Percentiles rank a stretch among this genome's conserved stretches.
Conservation (phyloP, 73 alveolate genomes). For the Tetrahymena thermophila region DNA sequence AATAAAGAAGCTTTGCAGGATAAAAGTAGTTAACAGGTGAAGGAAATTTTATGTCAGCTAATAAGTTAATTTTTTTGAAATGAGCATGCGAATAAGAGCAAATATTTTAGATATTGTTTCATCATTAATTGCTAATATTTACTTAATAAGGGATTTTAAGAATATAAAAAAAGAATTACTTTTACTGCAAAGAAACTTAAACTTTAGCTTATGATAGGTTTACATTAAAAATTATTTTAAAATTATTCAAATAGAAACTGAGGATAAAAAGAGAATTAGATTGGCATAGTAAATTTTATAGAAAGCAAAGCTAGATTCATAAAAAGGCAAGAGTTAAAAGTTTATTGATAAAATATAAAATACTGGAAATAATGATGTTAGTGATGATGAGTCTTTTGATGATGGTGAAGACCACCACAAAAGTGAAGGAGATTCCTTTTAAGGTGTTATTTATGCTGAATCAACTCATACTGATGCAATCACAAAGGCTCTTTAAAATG, state of each 20-base stretch:
- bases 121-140: neutral
- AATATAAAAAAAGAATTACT: too few species aligned
- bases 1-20: neutral
- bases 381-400: conserved; percentile 4
- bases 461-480: neutral
- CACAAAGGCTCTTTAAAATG: conserved; percentile 7
- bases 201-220: neutral
- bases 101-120: neutral
- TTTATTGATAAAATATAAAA: neutral
- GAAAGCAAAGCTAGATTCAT: conserved; percentile 21
- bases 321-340: neutral
- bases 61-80: too few species aligned
- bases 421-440: neutral
- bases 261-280: conserved; percentile 38
- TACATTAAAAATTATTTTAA: too few species aligned
- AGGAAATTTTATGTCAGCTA: neutral
- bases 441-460: neutral
- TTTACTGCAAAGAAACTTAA: too few species aligned
- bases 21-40: neutral
- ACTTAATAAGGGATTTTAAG: too few species aligned
- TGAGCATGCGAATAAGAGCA: neutral
- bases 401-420: neutral
- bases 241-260: conserved; percentile 4
- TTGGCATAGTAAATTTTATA: conserved; percentile 27
- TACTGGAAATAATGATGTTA: conserved; percentile 10